Base-by-base conservation (phyloP, 306 rosid species). In the Vigna mungo region DNA sequence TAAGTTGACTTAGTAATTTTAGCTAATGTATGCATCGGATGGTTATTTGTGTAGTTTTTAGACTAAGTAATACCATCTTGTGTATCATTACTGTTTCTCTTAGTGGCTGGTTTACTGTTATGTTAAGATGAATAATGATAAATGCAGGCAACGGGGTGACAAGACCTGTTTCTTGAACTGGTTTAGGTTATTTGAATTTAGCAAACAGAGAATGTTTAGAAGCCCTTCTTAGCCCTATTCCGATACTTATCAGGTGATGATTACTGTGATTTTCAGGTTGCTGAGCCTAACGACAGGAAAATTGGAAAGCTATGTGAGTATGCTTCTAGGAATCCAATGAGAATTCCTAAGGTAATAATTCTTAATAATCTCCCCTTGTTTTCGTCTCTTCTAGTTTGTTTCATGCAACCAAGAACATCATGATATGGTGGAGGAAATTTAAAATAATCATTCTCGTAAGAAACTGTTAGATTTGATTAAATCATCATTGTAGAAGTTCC, bases 221-320 rank as follows among this genome's bases (percentile, higher is more conserved):
- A 52, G 46, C 27, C 71, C 30, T 77, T 67, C 39, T 36, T 6
- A 27, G 27, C 65, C 32, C 58, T 51, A 18, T 37, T 9, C 44
- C 13, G 14, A 70, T 41, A 53, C 49, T n/a, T 58, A 67, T 73
- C 72, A 70, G 9, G 1, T 60, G 66, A 11, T 60, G 66, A 13
- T 76, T 53, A 53, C 74, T 61, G 43, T 68, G 69, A 72, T 71
- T 82, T 60, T 79, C 81, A 85, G 89, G 86, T 53, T 76, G 76
- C 85, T 68, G 86, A 80, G 52, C 80, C 73, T 64, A 85, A 85
- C 82, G 89, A 85, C 74, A 79, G 89, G 56, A 85, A 82, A 82
- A 80, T 79, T 55, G 86, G 83, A 76, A 85, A 85, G 78, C 78
- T 85, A 47, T 85, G 89, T 37, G 89, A 85, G 21, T 85, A 85